Base-by-base conservation (phyloP, 495 filamentous ascomycete genomes). In the Tuber calosporum region DNA sequence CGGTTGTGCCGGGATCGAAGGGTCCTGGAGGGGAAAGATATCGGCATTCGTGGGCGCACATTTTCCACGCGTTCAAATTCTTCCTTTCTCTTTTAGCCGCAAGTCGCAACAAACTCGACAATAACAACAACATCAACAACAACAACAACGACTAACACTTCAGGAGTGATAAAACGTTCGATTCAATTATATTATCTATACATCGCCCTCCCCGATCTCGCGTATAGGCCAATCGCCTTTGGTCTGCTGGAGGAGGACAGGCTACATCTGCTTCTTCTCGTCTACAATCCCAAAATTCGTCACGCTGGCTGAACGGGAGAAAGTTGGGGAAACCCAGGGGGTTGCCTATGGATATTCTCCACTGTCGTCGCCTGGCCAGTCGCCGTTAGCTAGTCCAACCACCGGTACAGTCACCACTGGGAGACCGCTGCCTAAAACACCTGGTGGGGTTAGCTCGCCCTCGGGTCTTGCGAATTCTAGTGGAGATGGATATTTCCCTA, bases 231-330 rank as follows among this genome's bases (percentile, higher is more conserved):
- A 62, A 34, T 62, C 30, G 6, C 15, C 13, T 62, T 62, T 62
- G 53, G 53, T 34, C 26, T 13, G 1, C 48, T 58, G 22, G 48
- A 30, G 48, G n/a, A 62, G 53, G 53, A 62, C 34, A 62, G 53
- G 53, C 53, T 17, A 9, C 53, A 17, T n/a, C 53, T 34, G 53
- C 34, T 62, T 13, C 53, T 26, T 26, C 48, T 34, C 17, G 53
- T 62, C 26, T 15, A 30, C 30, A 0, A 15, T 17, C 26, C 7
- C 53, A 34, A 62, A 62, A 30, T 42, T 48, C 72, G 69, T 77
- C 67, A 30, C 69, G 45, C 74, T 77, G 69, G 69, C 73, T 76
- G 62, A 77, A 69, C 58, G 58, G 45, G 69, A 42, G 42, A 70
- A 75, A n/a, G 48, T 34, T 43, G 42, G 67, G 37, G 40, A 30